Evolutionary conservation across 2,329 filamentous ascomycete species (phyloP).

Genomic region (Juglanconis oblonga): DNA sequence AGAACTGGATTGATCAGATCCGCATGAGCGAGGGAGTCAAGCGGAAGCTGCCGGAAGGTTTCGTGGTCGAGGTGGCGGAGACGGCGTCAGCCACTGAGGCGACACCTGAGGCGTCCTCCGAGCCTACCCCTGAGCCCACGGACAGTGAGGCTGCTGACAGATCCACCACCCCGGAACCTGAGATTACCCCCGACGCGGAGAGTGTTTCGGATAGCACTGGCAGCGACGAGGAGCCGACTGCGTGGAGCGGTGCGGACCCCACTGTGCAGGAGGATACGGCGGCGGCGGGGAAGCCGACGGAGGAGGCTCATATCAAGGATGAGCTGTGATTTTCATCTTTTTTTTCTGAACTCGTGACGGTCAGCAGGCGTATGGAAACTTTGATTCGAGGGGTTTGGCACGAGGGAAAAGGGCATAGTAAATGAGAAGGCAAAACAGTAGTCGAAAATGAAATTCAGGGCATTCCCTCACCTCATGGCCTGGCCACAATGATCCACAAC

Average conservation of each 20-base stretch:
- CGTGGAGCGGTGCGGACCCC: conserved; percentile 31
- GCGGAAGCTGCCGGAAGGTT: conserved; percentile 64
- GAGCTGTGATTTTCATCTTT: conserved; percentile 14
- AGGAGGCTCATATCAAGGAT: conserved; percentile 9
- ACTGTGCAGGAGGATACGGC: conserved; percentile 14
- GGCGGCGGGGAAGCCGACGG: conserved; percentile 12
- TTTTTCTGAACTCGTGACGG: background rate
- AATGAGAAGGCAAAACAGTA: background rate
- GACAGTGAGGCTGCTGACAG: conserved; percentile 20
- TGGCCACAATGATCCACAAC: background rate
- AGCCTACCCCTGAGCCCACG: conserved; percentile 27
- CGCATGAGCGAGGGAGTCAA: conserved; percentile 84
- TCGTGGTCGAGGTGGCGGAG: conserved; percentile 42
- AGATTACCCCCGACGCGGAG: conserved; percentile 15
- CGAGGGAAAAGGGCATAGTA: background rate
- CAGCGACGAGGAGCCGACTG: conserved; percentile 22
- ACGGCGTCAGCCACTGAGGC: conserved; percentile 33
- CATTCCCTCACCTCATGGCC: background rate
- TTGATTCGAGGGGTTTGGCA: background rate
- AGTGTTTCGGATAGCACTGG: conserved; percentile 12
- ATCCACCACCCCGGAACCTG: conserved; percentile 23
- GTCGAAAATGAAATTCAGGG: background rate
- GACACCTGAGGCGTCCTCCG: conserved; percentile 39
- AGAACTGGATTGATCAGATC: conserved; percentile 88
- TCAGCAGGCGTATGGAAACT: conserved; percentile 15